A percentile compares a stretch with the other conserved stretches of the same genome.
Evolutionary conservation across 345 rosid genomes (phyloP).

Genomic region (Eucalyptus paniculata): DNA sequence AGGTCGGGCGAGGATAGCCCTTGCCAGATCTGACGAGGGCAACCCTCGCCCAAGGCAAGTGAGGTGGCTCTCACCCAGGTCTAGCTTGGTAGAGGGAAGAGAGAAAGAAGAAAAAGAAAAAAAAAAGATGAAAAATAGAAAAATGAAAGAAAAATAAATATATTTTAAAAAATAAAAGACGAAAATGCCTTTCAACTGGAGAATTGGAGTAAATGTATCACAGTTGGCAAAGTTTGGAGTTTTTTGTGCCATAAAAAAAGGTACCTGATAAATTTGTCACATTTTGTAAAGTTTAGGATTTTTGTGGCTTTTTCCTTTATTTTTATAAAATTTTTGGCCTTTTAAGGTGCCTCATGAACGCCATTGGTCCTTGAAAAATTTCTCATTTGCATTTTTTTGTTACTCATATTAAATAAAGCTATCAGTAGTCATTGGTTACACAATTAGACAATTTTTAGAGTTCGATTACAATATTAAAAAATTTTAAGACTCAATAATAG

Average conservation of each 20-base stretch:
- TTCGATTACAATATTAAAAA: background rate
- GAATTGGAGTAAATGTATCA: too few species aligned
- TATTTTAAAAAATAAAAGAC: too few species aligned
- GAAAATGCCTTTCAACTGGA: too few species aligned
- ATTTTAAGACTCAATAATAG: background rate
- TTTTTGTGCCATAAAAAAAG: too few species aligned
- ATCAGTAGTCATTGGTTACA: background rate
- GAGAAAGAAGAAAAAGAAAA: too few species aligned
- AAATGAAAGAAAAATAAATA: too few species aligned
- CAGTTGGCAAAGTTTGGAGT: rapidly evolving
- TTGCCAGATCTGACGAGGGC: rapidly evolving
- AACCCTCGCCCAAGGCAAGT: too few species aligned
- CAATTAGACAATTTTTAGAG: background rate
- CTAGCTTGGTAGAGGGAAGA: rapidly evolving
- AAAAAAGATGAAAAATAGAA: too few species aligned
- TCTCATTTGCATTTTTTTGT: too few species aligned
- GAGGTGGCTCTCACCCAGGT: too few species aligned
- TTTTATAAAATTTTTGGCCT: background rate
- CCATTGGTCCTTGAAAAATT: background rate
- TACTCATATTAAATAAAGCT: background rate
- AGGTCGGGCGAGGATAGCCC: rapidly evolving
- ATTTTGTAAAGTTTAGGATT: too few species aligned
- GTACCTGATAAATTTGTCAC: rapidly evolving
- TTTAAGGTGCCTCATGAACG: background rate
- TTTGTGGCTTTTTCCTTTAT: too few species aligned